Evolutionary conservation across 2,329 filamentous ascomycete species (phyloP).

Genomic region (Escovopsis sp.): DNA sequence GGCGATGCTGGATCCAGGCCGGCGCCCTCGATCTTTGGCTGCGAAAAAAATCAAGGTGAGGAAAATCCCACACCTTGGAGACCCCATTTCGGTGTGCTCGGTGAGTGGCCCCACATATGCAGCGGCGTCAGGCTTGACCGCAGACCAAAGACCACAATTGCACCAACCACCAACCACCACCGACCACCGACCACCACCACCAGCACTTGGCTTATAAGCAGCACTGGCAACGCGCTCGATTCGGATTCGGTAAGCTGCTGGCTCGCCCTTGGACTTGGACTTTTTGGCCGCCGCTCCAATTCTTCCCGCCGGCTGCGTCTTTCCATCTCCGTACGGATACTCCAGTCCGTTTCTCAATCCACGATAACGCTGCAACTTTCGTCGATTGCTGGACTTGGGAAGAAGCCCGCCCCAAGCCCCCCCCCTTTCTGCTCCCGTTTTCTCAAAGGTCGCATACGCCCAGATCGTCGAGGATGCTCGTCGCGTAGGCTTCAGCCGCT

Average conservation of each 20-base stretch:
- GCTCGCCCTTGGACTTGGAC: constrained; percentile 3
- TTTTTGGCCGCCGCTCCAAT: too few relatives aligned
- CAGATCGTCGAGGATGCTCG: constrained; percentile 1
- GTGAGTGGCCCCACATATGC: constrained; percentile 4
- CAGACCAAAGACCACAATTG: constrained; percentile 1
- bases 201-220: too few relatives aligned
- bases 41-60: constrained; percentile 8
- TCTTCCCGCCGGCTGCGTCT: too few relatives aligned
- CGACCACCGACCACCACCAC: too few relatives aligned
- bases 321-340: not conserved
- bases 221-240: constrained; percentile 6
- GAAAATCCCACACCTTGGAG: constrained; percentile 3
- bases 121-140: constrained; percentile 6
- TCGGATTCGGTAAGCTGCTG: constrained; percentile 5
- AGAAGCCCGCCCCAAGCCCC: too few relatives aligned
- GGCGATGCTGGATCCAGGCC: not conserved
- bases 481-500: not conserved
- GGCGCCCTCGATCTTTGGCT: too few relatives aligned
- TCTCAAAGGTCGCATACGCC: constrained; percentile 3
- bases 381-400: not conserved
- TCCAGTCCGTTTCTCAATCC: not conserved
- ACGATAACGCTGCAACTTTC: constrained; percentile 3
- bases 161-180: too few relatives aligned
- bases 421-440: not conserved
- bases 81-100: constrained; percentile 5